Evolutionary conservation across 2,329 filamentous ascomycete species (phyloP).

Genomic region (Pseudogymnoascus sp.): DNA sequence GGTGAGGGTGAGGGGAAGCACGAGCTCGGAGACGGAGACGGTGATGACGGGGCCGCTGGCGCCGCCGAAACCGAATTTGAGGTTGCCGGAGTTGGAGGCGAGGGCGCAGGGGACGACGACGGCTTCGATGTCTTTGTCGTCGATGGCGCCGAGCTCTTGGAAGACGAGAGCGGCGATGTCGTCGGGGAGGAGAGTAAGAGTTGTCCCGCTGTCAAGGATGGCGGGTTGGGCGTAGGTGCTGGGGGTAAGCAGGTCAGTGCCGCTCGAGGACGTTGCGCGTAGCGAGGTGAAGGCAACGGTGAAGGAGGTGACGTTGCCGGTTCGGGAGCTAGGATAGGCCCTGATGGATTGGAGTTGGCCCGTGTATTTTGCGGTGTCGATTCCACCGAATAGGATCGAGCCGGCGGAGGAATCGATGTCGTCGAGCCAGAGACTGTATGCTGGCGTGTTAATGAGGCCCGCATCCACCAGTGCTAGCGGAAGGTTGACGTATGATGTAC

Average conservation of each 20-base stretch:
- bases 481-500: constrained; percentile 30
- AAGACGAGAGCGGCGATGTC: constrained; percentile 41
- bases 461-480: constrained; percentile 30
- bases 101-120: constrained; percentile 42
- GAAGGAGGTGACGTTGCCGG: constrained; percentile 21
- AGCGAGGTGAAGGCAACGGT: constrained; percentile 28
- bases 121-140: constrained; percentile 34
- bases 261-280: constrained; percentile 22
- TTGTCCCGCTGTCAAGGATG: constrained; percentile 60
- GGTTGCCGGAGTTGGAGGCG: constrained; percentile 31
- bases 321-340: constrained; percentile 20
- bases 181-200: constrained; percentile 57
- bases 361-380: constrained; percentile 38
- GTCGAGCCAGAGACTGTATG: constrained; percentile 32
- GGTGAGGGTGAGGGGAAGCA: constrained; percentile 26
- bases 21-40: constrained; percentile 40
- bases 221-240: constrained; percentile 36
- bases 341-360: constrained; percentile 30
- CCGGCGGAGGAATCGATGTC: constrained; percentile 28
- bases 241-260: constrained; percentile 18
- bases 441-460: constrained; percentile 36
- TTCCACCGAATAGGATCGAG: constrained; percentile 37
- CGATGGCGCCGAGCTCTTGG: constrained; percentile 38
- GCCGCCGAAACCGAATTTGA: constrained; percentile 43
- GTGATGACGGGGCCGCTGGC: constrained; percentile 35